Base-by-base conservation (phyloP, 1,284 basidiomycete genomes). In the Cutaneotrichosporon sp. region DNA sequence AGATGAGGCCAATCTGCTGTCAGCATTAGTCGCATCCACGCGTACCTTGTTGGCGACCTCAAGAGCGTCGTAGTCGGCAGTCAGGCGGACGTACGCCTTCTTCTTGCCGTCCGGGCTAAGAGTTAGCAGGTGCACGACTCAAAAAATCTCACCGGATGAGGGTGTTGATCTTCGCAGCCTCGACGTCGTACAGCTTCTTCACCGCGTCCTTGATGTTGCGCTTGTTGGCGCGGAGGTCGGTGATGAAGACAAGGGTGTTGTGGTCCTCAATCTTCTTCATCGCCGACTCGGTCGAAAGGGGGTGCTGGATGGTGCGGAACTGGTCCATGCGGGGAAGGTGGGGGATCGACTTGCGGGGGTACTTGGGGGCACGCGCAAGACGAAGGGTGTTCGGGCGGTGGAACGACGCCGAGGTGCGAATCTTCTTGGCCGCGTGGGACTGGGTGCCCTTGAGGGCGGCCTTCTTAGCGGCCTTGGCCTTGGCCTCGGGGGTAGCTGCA, bases 11-110 rank as follows among this genome's bases (percentile, higher is more conserved):
- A 71, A 81, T 82, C 80, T 80, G 66, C 5, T 21, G 61, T 65
- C 58, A 62, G 56, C 31, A 58, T 18, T 7, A 9, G 42, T 46
- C 18, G 18, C 42, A 21, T 8, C 21, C 16, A 32, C 68, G 79
- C 87, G 64, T 68, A 96, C 94, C 90, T 97, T 97, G 91, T 98
- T 99, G 73, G 95, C 94, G 71, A 99, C 92, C 82, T 99, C 96
- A 73, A 98, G 84, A 58, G 96, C 96, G 79, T 99, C 96, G 82
- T 96, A 91, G 85, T 98, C 96, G 38, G 95, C 83, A 46, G 93
- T 92, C 76, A 99, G 85, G 61, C 94, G 89, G 65, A 98, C 93
- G 81, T 97, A 99, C 58, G 96, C 96, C 90, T 99, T 99, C 88
- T 99, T 99, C 88, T 90, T 93, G 66, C 97, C 96, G 77, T 99